Evolutionary conservation across 441 rosid species (phyloP), one percentile per base, ranked within the genome.

Genomic region (Pelargonium australe): DNA sequence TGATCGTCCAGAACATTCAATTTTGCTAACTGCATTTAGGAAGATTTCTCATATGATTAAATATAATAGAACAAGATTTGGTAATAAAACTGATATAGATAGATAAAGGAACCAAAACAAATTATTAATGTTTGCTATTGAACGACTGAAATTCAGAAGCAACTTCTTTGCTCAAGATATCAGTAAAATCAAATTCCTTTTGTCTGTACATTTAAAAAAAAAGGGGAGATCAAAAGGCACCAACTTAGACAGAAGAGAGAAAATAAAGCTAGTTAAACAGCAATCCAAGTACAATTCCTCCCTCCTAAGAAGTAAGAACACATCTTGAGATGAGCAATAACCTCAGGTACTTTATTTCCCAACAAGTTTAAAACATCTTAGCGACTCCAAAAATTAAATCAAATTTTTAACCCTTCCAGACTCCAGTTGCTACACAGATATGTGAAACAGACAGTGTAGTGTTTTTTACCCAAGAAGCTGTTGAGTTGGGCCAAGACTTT

Each of bases 11-110:
- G 67, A 68, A 79, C 45, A 74, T 76, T 72, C 75, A 86, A 78
- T 70, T 73, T 83, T 66, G 64, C 75, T 69, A 86, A 76, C 99
- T 95, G 83, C 80, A 82, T 62, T 66, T 68, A 72, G 66, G 23
- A 66, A 76, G 74, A 65, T 58, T 51, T 41, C 12, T 67, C 11
- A 73, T 12, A 51, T 68, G 49, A 68, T 55, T 51, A 40, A 12
- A 28, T 28, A 28, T 23, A 20, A 71, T 40, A 55, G 41, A 73
- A 57, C 5, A 64, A 41, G 31, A 58, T 62, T 47, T 45, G 66
- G 31, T 41, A 68, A 37, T 41, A 63, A 43, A 19, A 66, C 37
- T 9, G 61, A 61, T 7, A 10, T 40, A 13, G 43, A 62, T 10
- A 63, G 65, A 31, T 31, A 14, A 25, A 31, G 31, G 10, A 28